Evolutionary conservation across 176 grass and related monocot genomes (phyloP), one percentile per base, ranked within the genome.

Genomic region (Lolium rigidum): DNA sequence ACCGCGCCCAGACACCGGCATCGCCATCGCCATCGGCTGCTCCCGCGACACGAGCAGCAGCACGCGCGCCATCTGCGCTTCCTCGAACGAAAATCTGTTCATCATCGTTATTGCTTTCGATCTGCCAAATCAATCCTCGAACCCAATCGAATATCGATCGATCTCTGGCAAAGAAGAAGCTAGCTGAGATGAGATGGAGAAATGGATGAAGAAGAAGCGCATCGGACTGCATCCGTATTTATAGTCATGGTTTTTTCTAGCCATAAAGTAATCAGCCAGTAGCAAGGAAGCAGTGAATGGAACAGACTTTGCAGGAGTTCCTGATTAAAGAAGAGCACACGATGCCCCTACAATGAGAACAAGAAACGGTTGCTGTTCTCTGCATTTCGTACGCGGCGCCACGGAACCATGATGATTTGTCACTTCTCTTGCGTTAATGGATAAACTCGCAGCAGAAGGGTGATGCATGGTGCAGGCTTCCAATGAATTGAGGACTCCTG

Each of bases 11-110:
- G 24, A 26, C 21, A 43, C 9, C 43, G 60, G 22, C 22, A 10
- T 21, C 26, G 31, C 69, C 39, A 15, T 51, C 18, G 24, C 54
- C 37, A 38, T 26, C 2, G 20, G 18, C 35, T 79, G 38, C 46
- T 84, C 69, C 9, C 86, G 81, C 3, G 93, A 94, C 52, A 98
- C 77, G 63, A 95, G 81, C 44, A 95, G 74, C 51, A 95, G 77
- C 50, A 94, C 70, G 46, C 82, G 87, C 1, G 92, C 86, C 93
- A 92, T 91, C 38, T 85, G 51, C 51, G 15, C 72, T 43, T 91
- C 85, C 60, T 87, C 47, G 26, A 90, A 63, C n/a, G 89, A 68
- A 59, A 75, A 90, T 52, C 75, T 84, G 75, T 87, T 80, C 89
- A 87, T 90, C 57, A 83, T 49, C 65, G 80, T 24, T 65, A 17